Evolutionary conservation across 2,329 filamentous ascomycete genomes (phyloP).

Genomic region (Colletotrichum coccodes): DNA sequence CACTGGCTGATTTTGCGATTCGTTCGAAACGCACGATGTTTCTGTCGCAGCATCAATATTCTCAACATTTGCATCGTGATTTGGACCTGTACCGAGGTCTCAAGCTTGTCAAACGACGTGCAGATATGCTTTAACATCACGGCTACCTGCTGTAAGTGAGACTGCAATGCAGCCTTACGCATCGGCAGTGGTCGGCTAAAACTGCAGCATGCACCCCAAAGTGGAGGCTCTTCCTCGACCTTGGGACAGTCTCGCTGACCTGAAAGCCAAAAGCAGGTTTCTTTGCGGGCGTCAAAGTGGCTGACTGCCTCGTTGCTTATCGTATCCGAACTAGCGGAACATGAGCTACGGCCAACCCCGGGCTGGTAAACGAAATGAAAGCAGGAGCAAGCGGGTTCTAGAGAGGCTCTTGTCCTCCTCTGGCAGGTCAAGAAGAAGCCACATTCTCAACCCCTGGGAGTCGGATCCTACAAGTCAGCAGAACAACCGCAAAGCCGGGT

Average conservation of each 20-base stretch:
- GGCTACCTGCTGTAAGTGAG: neutral
- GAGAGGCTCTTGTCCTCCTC: neutral
- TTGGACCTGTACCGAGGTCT: fast-evolving
- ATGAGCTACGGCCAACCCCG: neutral
- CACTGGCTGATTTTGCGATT: neutral
- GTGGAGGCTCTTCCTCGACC: neutral
- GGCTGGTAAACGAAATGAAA: neutral
- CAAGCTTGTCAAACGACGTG: neutral
- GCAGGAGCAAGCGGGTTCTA: neutral
- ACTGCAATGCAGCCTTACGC: constrained; percentile 1
- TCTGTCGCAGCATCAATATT: neutral
- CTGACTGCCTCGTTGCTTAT: neutral
- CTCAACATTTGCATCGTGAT: neutral
- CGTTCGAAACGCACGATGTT: too few relatives aligned
- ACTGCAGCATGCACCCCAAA: neutral
- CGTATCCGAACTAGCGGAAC: neutral
- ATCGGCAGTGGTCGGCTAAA: neutral
- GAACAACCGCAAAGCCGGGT: too few relatives aligned
- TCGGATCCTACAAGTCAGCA: constrained; percentile 9
- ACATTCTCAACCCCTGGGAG: neutral
- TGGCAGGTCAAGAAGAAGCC: neutral
- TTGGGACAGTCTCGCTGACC: neutral
- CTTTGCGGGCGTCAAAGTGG: neutral
- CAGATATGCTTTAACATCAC: neutral
- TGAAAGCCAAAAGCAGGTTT: neutral